Base-by-base conservation (phyloP, 2,329 filamentous ascomycete genomes). In the Penicillium polonicum region DNA sequence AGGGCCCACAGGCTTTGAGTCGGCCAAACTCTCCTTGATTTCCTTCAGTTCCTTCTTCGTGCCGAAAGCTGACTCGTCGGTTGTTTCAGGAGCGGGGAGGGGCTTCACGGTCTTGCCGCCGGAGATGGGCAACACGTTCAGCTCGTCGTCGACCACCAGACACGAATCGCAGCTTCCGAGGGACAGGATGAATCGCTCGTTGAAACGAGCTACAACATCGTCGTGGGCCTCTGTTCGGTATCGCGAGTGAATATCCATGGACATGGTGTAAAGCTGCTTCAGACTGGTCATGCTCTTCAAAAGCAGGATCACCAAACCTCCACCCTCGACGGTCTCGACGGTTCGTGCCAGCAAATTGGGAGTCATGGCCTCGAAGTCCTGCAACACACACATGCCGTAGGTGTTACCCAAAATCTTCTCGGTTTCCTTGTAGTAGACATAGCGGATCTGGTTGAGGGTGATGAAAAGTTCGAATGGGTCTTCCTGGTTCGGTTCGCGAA, bases 361-460 rank as follows among this genome's bases (percentile, higher is more conserved):
- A 10, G 94, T 99, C 66, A 99, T 85, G 41, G 92, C 94, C 77
- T 99, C 94, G 69, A 99, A 99, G 72, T 99, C 94, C 76, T 99
- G 94, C 66, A 99, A 79, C 64, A 99, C 96, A 74, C 92, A 97
- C 91, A 97, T 97, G 72, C 93, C 93, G 72, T 94, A 99, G 43
- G 94, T 99, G 75, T 97, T 96, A 74, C 94, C 94, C 56, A 97
- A 78, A 71, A 99, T 97, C 82, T 97, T 97, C 71, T 99, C 94
- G 29, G 94, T 97, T 80, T 99, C 94, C 79, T 99, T 99, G 82
- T 99, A 99, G 83, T 96, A 99, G 57, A 94, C 91, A 84, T 99
- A 99, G 76, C 94, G 90, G 74, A 99, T 96, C 76, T 97, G 92
- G 79, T 97, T 90, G 57, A 96, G 87, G 58, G 92, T 94, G 68